These are phyloP conservation scores for Chloropicon primus DNA, from an alignment of 139 green algal species.

Conservation along the genomic window DNA sequence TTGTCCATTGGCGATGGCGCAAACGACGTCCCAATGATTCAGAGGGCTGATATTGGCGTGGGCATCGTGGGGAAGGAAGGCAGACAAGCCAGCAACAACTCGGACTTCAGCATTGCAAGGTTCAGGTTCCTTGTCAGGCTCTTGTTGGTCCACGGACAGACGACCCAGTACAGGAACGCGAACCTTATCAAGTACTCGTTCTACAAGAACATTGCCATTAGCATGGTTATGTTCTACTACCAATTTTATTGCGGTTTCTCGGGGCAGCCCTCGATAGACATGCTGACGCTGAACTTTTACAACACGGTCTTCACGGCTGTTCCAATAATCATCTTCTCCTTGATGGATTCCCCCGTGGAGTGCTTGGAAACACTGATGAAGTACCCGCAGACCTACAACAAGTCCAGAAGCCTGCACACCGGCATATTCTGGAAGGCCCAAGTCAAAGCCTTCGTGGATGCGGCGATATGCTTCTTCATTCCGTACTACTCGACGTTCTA, in stretches of 20 bases:
- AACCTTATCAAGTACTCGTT: slow-evolving; percentile 5
- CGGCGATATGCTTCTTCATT: slow-evolving; percentile 44
- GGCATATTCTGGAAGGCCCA: slow-evolving; percentile 40
- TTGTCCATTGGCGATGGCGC: slow-evolving; percentile 23
- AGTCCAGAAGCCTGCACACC: slow-evolving; percentile 23
- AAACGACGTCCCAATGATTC: slow-evolving; percentile 98
- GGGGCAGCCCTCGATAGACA: not conserved
- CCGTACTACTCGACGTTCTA: slow-evolving; percentile 22
- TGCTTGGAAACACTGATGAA: slow-evolving; percentile 3
- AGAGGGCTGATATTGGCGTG: slow-evolving; percentile 35
- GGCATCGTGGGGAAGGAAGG: slow-evolving; percentile 2
- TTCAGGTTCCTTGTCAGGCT: not conserved
- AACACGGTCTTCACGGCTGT: not conserved
- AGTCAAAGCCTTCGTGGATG: slow-evolving; percentile 26
- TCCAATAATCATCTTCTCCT: not conserved
- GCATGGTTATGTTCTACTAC: not conserved
- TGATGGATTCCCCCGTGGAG: not conserved
- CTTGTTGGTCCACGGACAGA: not conserved
- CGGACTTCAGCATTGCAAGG: not conserved
- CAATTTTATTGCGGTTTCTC: slow-evolving; percentile 3
- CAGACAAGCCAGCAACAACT: not conserved
- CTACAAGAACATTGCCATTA: slow-evolving; percentile 5
- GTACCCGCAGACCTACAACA: slow-evolving; percentile 36
- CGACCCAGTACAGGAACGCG: slow-evolving; percentile 1
- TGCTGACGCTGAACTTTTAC: not conserved